Base-by-base conservation (phyloP, 2,329 filamentous ascomycete genomes). In the Aspergillus versicolor region DNA sequence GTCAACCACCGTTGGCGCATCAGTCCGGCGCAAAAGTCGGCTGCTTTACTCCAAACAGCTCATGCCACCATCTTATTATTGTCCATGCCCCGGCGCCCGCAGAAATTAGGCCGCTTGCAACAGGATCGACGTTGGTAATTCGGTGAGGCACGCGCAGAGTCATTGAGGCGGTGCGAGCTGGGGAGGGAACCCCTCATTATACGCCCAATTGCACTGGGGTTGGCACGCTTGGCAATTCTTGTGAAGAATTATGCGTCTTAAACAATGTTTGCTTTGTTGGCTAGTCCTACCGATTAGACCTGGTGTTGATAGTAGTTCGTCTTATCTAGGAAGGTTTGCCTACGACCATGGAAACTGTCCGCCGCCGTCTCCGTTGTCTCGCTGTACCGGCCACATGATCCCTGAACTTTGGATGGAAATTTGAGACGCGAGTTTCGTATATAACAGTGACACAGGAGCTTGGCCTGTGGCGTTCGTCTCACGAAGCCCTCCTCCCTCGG, bases 121-220 rank as follows among this genome's bases (percentile, higher is more conserved):
- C 15, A 37, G 7, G 42, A 53, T 46, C 34, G n/a, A 52, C 41
- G 7, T 8, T 30, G 37, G 32, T 27, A 19, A 53, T 53, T 45
- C 22, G 50, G 21, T 21, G 34, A 40, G 19, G 34, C 30, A 46
- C 8, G 21, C 34, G 34, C 13, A 46, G 8, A 37, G 27, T 15
- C n/a, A 49, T 30, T 37, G 52, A 49, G 52, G 52, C 45, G 45
- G 52, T 49, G 52, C 52, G 38, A 48, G 44, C 44, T 47, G 44
- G 37, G 38, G 52, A 45, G 49, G 19, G 38, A 55, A 49, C 52
- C 52, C 52, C 52, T 55, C 52, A 49, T 17, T n/a, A 15, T 9
- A 43, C 41, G 30, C 15, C 52, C 52, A 55, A 55, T 55, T 53
- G 51, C 21, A 21, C 34, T 12, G 4, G 19, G 42, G 15, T 21